These are phyloP conservation scores for Cicer pinnatifidum DNA, from an alignment of 306 rosid species.

Conservation along the genomic window DNA sequence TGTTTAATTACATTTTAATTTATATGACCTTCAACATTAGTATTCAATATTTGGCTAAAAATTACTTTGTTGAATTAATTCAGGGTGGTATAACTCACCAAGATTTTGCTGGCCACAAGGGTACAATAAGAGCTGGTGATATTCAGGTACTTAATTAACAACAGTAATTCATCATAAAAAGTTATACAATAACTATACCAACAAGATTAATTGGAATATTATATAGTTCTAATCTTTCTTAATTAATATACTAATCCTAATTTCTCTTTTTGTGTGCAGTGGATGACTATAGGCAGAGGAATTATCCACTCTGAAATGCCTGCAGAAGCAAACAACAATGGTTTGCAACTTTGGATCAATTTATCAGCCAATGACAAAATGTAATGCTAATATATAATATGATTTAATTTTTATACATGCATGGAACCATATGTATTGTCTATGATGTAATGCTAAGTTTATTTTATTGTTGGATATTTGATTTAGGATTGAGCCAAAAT, in stretches of 20 bases:
- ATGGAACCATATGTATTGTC: too few relatives aligned
- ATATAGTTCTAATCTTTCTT: not conserved
- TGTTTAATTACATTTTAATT: not conserved
- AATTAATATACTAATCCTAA: too few relatives aligned
- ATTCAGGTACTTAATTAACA: conserved; percentile 65
- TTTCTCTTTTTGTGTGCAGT: conserved; percentile 51
- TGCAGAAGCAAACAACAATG: conserved; percentile 72
- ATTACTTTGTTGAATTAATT: conserved; percentile 14
- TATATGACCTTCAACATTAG: not conserved
- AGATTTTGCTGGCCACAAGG: conserved; percentile 95
- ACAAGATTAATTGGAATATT: not conserved
- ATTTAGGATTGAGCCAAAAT: conserved; percentile 85
- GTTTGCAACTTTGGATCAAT: conserved; percentile 95
- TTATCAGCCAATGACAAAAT: conserved; percentile 75
- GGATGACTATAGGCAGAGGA: conserved; percentile 99
- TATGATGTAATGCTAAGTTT: too few relatives aligned
- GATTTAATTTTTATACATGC: too few relatives aligned
- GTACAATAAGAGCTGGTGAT: conserved; percentile 82
- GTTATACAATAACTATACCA: not conserved
- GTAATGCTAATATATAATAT: conserved; percentile 38
- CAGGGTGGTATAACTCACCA: conserved; percentile 95
- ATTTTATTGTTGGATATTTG: not conserved
- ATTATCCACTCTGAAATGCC: conserved; percentile 99
- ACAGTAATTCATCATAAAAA: not conserved
- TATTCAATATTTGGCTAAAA: not conserved